Evolutionary conservation across 2,329 filamentous ascomycete genomes (phyloP).

Genomic region (Diaporthe sp.): DNA sequence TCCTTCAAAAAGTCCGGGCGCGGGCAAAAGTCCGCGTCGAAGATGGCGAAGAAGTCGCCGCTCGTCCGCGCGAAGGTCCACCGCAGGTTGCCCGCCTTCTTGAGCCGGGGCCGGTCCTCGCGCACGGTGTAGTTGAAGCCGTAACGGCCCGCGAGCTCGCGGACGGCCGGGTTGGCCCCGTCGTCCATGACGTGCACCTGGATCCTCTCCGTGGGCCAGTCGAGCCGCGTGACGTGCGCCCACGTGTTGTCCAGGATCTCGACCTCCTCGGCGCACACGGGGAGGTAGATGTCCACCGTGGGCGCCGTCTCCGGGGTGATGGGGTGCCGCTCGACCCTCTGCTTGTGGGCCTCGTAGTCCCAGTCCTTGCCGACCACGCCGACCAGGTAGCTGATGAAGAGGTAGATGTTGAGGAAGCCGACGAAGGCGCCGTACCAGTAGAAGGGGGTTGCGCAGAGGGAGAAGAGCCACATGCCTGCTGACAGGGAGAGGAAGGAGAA

Average conservation of each 20-base stretch:
- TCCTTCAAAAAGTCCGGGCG: slow-evolving; percentile 56
- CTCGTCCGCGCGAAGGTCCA: slow-evolving; percentile 55
- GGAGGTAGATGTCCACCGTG: slow-evolving; percentile 57
- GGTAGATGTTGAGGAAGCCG: slow-evolving; percentile 55
- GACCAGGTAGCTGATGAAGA: slow-evolving; percentile 57
- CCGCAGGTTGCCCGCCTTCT: slow-evolving; percentile 58
- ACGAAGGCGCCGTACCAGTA: slow-evolving; percentile 56
- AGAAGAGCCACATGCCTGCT: slow-evolving; percentile 59
- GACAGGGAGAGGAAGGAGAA: slow-evolving; percentile 56
- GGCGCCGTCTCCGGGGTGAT: slow-evolving; percentile 52
- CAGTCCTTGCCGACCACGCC: slow-evolving; percentile 55
- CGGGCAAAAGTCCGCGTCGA: slow-evolving; percentile 59
- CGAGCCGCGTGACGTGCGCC: slow-evolving; percentile 50
- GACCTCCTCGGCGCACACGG: slow-evolving; percentile 58
- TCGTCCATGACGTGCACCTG: slow-evolving; percentile 57
- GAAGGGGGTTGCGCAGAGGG: slow-evolving; percentile 52
- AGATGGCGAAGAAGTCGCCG: slow-evolving; percentile 58
- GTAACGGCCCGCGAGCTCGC: slow-evolving; percentile 49
- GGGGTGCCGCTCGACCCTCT: slow-evolving; percentile 49
- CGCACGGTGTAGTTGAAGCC: slow-evolving; percentile 57
- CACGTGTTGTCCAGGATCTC: slow-evolving; percentile 55
- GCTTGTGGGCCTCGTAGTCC: slow-evolving; percentile 52
- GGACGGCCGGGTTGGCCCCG: slow-evolving; percentile 50
- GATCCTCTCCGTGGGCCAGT: slow-evolving; percentile 54
- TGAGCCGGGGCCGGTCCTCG: slow-evolving; percentile 55